phyloP scores from a whole-genome alignment of 2,329 filamentous ascomycete species.

The Aspergillus japonicus region DNA sequence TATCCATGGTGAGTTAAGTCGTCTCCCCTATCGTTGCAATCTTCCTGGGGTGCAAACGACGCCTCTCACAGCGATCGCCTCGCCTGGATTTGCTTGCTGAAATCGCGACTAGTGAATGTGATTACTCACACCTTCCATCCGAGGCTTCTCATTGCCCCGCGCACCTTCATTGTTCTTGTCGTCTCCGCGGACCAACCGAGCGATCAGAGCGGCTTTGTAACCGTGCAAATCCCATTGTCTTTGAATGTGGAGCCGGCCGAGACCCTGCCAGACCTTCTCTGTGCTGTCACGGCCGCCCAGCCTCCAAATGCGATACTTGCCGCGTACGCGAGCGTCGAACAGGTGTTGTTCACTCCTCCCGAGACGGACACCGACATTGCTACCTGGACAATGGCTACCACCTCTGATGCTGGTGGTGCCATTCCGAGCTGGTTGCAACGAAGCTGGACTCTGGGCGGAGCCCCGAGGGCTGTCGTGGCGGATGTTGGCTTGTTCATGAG shows the following conservation, averaged over 20 bases:
- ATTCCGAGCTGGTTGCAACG: constrained; percentile 40
- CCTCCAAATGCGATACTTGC: constrained; percentile 32
- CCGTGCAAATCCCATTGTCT: constrained; percentile 34
- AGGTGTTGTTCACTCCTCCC: constrained; percentile 19
- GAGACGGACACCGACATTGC: constrained; percentile 2
- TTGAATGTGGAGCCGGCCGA: constrained; percentile 2
- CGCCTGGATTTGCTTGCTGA: neutral
- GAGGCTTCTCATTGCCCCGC: constrained; percentile 30
- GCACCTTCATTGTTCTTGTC: constrained; percentile 34
- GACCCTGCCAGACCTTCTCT: constrained; percentile 20
- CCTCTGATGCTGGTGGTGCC: constrained; percentile 36
- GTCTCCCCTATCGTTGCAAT: neutral
- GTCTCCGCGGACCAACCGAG: constrained; percentile 28
- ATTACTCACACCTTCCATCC: constrained; percentile 41
- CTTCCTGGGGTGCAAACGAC: neutral
- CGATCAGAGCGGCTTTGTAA: constrained; percentile 28
- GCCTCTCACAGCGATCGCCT: neutral
- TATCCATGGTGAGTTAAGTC: constrained; percentile 29
- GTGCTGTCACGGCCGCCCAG: constrained; percentile 21
- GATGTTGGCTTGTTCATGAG: constrained; percentile 41
- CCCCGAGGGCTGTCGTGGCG: constrained; percentile 37
- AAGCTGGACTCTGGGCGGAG: constrained; percentile 37
- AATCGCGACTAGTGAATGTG: constrained; percentile 28
- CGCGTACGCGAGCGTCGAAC: constrained; percentile 38
- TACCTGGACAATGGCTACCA: constrained; percentile 41